Conservation (phyloP, 1,139 yeast genomes). For the Candida glucosophila region DNA sequence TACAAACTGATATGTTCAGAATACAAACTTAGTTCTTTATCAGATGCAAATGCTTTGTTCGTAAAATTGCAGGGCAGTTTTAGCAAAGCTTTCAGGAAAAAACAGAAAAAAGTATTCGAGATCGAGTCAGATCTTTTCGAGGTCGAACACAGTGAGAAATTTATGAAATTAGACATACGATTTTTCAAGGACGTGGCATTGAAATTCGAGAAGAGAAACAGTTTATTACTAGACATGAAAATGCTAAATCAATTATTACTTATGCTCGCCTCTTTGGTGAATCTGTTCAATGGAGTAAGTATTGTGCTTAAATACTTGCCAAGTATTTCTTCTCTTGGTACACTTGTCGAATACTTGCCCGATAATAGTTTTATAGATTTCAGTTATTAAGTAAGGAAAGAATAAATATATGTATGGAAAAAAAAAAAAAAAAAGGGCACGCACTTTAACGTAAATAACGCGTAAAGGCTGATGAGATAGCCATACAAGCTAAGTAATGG, state of each 20-base stretch:
- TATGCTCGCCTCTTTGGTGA: conserved; percentile 1
- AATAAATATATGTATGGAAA: neutral
- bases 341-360: neutral
- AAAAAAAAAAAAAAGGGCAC: neutral
- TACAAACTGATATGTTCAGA: conserved; percentile 1
- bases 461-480: neutral
- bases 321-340: neutral
- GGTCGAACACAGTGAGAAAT: neutral
- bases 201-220: conserved; percentile 2
- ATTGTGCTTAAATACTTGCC: neutral
- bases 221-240: conserved; percentile 2
- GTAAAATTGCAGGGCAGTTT: conserved; percentile 5
- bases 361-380: neutral
- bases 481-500: conserved; percentile 1
- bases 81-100: conserved; percentile 3
- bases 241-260: conserved; percentile 3
- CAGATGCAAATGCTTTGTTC: conserved; percentile 4
- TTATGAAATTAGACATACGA: neutral
- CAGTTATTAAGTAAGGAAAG: neutral
- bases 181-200: conserved; percentile 2
- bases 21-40: conserved; percentile 2
- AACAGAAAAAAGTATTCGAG: neutral
- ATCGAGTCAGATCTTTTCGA: too few species aligned
- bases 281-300: too few species aligned
- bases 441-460: neutral